These are phyloP conservation scores for Hirsutella rhossiliensis DNA, from an alignment of 2,329 filamentous ascomycete species.

Conservation along the genomic window DNA sequence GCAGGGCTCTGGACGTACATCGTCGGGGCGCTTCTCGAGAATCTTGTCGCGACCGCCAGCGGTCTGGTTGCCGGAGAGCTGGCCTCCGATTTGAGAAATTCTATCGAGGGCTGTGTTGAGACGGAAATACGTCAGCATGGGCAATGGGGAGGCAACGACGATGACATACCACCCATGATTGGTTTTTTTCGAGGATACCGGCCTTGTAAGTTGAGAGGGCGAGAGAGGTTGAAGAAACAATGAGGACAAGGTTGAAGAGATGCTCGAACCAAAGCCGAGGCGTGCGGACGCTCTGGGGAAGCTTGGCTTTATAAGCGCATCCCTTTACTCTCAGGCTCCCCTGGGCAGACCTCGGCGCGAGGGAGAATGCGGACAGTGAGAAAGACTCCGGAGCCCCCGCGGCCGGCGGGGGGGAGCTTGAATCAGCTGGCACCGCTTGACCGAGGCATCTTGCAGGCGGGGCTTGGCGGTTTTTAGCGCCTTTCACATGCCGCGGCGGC, in stretches of 20 bases:
- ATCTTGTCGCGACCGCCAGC: conserved; percentile 41
- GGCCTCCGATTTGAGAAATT: conserved; percentile 48
- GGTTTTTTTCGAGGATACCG: not conserved
- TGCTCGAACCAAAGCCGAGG: too few species aligned
- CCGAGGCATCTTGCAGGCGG: conserved; percentile 14
- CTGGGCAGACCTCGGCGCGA: conserved; percentile 3
- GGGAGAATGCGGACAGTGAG: conserved; percentile 3
- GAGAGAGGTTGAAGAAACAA: too few species aligned
- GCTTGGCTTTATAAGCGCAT: not conserved
- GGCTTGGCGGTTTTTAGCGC: conserved; percentile 11
- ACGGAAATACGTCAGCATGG: too few species aligned
- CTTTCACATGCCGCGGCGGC: conserved; percentile 18
- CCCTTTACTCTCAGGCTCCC: not conserved
- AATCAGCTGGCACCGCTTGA: not conserved
- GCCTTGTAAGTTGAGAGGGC: not conserved
- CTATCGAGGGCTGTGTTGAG: conserved; percentile 37
- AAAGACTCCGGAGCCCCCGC: not conserved
- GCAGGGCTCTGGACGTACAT: conserved; percentile 43
- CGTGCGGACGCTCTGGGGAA: too few species aligned
- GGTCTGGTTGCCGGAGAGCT: conserved; percentile 49
- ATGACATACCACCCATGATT: conserved; percentile 23
- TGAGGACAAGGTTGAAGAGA: too few species aligned
- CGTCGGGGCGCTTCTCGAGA: conserved; percentile 54
- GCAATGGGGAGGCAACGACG: conserved; percentile 3
- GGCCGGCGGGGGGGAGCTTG: not conserved